Evolutionary conservation across 2,329 filamentous ascomycete genomes (phyloP).

Genomic region (Botrytis squamosa): DNA sequence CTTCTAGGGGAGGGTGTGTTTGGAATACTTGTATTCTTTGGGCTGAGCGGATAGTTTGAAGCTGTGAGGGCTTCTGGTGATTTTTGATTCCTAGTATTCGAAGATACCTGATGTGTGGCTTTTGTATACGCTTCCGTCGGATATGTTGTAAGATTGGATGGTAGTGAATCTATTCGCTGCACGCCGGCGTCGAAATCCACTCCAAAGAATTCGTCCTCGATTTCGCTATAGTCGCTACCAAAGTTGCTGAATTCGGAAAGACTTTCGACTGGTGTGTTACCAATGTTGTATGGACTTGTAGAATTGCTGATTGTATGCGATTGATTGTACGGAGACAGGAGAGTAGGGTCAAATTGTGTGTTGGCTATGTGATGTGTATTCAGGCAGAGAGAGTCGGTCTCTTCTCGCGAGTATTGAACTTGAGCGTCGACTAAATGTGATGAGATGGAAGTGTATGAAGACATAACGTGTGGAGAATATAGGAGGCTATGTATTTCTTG

Average conservation of each 20-base stretch:
- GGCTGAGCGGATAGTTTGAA: constrained; percentile 36
- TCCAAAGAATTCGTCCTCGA: constrained; percentile 38
- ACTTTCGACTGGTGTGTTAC: constrained; percentile 35
- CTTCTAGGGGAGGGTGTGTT: constrained; percentile 34
- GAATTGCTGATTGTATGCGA: constrained; percentile 36
- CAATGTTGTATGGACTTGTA: constrained; percentile 34
- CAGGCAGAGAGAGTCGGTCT: constrained; percentile 30
- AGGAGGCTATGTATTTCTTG: constrained; percentile 36
- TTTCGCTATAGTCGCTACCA: constrained; percentile 36
- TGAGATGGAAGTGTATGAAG: constrained; percentile 35
- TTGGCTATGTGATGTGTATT: constrained; percentile 29
- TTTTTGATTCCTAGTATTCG: constrained; percentile 25
- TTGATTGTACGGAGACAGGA: constrained; percentile 34
- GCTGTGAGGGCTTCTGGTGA: constrained; percentile 25
- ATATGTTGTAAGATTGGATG: constrained; percentile 22
- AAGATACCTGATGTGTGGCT: constrained; percentile 25
- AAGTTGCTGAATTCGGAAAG: constrained; percentile 36
- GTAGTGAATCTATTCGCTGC: constrained; percentile 32
- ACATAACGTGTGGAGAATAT: constrained; percentile 34
- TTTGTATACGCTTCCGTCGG: constrained; percentile 27
- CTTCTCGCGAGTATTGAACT: constrained; percentile 31
- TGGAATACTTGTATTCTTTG: constrained; percentile 33
- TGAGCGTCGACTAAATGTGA: constrained; percentile 30
- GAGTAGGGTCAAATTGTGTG: constrained; percentile 29
- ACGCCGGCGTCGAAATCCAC: constrained; percentile 39